Evolutionary conservation across 176 grass and related monocot genomes (phyloP), one percentile per base, ranked within the genome.

Genomic region (Oryza meridionalis): DNA sequence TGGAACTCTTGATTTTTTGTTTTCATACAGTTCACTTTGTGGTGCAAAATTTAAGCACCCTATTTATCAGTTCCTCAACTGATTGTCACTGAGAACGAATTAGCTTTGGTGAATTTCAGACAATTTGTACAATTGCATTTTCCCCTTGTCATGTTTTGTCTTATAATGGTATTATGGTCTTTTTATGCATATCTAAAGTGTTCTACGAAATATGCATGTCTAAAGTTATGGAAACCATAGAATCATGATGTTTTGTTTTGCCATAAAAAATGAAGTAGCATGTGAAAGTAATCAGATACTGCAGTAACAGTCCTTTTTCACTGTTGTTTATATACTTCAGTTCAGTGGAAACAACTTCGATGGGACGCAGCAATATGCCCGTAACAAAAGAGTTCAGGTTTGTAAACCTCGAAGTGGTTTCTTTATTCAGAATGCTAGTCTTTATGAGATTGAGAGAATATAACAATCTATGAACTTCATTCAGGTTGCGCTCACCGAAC

Each of bases 331-430:
- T 19, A n/a, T 22, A 83, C n/a, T 87, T 75, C 88, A 98, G 92
- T 98, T 91, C 82, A 92, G 76, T 10, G 85, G 92, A 80, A 76
- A 40, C 51, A 86, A 91, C 42, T 98, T 95, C 24, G 89, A 95
- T 14, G 96, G 96, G 44, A 81, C 89, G 66, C 61, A 45, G 45
- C 92, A 98, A 16, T 98, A 98, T 86, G 76, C 91, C 88, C 87
- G 96, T 77, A 98, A 98, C 80, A 98, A 98, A 86, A 95, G 92
- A 85, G 81, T 98, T 67, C 92, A 98, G 96, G 92, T 98, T 22
- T 73, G 85, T 90, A 32, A 43, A 75, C 24, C 33, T 77, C 46
- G 33, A 74, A 67, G n/a, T 63, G 58, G 7, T 35, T 71, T 61
- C 3, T 73, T 62, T 79, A 42, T 12, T 55, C 16, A 22, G 11